phyloP scores from a whole-genome alignment of 2,329 filamentous ascomycete species.

The Cladosporium sp. region DNA sequence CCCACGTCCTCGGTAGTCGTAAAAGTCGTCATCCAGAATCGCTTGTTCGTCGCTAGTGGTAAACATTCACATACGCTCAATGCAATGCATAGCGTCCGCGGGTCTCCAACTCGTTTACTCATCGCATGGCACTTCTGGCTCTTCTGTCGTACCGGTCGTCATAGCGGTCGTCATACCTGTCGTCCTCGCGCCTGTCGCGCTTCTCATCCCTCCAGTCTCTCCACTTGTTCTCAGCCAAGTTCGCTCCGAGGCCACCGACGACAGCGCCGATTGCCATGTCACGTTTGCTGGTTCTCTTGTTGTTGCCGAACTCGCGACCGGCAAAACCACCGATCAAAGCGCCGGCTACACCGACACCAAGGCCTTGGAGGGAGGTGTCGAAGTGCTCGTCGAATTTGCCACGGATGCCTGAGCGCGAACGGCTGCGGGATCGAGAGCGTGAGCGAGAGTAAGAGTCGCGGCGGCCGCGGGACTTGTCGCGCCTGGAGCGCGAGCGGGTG shows the following conservation, averaged over 20 bases:
- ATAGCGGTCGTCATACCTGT: conserved; percentile 8
- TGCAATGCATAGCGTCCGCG: too few species aligned
- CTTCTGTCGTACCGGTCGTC: conserved; percentile 12
- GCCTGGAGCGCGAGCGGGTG: conserved; percentile 20
- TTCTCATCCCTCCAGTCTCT: conserved; percentile 26
- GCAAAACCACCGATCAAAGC: conserved; percentile 33
- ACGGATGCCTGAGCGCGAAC: conserved; percentile 21
- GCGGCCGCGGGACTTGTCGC: conserved; percentile 18
- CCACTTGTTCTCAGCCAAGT: conserved; percentile 31
- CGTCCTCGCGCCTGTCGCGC: conserved; percentile 13
- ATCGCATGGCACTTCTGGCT: conserved; percentile 4
- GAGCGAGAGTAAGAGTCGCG: conserved; percentile 20
- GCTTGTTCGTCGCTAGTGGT: neutral
- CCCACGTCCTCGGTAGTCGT: neutral
- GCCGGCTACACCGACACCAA: conserved; percentile 31
- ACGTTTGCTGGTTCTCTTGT: conserved; percentile 25
- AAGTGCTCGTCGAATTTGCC: conserved; percentile 32
- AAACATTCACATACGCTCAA: neutral
- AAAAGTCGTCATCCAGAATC: neutral
- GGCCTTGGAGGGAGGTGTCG: conserved; percentile 28
- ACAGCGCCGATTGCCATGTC: conserved; percentile 33
- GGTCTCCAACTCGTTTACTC: neutral
- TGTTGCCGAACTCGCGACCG: conserved; percentile 28
- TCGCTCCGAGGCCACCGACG: conserved; percentile 32
- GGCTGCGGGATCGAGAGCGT: conserved; percentile 22